Evolutionary conservation across 305 asterid species (phyloP).

Genomic region (Lippia alba): DNA sequence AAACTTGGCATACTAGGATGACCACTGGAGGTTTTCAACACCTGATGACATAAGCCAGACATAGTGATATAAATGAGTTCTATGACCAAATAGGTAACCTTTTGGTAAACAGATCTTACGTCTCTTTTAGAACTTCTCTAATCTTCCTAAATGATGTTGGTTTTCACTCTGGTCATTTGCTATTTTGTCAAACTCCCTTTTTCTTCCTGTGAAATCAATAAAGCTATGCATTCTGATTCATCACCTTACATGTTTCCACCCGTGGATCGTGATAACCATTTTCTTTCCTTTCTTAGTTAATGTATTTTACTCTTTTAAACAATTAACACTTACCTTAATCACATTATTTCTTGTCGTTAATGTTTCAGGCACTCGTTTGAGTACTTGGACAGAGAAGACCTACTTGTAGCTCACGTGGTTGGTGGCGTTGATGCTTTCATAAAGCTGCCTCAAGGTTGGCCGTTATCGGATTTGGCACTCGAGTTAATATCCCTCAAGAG

Average conservation of each 20-base stretch:
- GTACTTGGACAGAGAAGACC: conserved; percentile 78
- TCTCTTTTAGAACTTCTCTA: background rate
- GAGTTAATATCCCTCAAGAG: conserved; percentile 71
- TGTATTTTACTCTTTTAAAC: background rate
- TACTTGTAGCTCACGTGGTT: conserved; percentile 72
- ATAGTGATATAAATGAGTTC: background rate
- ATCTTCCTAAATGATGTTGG: background rate
- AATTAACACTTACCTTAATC: background rate
- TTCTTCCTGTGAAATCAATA: background rate
- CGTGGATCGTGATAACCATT: no score
- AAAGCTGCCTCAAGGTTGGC: conserved; percentile 90
- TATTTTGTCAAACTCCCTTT: background rate
- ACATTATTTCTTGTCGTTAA: conserved; percentile 27
- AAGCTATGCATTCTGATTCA: no score
- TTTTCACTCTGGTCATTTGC: no score
- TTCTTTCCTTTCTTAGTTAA: no score
- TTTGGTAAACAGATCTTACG: background rate
- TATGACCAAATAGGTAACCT: background rate
- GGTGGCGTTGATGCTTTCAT: conserved; percentile 88
- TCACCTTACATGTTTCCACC: no score
- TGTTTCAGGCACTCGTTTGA: conserved; percentile 79
- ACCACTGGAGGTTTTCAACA: background rate
- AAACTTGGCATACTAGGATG: background rate
- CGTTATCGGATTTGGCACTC: conserved; percentile 58
- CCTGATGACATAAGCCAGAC: background rate